Base-by-base conservation (phyloP, 176 grass and related monocot genomes). In the Cocos nucifera region DNA sequence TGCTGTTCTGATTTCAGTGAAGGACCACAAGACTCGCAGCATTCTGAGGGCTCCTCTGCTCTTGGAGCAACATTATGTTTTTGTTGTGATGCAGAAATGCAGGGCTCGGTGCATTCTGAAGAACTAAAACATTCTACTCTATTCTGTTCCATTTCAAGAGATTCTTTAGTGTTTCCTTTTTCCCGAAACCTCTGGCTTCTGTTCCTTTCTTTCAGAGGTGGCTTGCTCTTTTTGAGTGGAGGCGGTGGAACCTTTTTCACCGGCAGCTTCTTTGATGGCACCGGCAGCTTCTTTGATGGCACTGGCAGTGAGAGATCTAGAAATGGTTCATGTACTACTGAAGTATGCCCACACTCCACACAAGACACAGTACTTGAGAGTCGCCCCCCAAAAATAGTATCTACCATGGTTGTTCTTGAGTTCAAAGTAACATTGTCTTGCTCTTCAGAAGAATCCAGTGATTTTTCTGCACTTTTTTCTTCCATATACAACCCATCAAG, bases 281-380 rank as follows among this genome's bases (percentile, higher is more conserved):
- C 32, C 2, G 79, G 69, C 69, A 69, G 39, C 53, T 59, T 98
- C 82, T 71, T 89, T 62, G 93, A 77, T 70, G 93, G 93, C 69
- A 92, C 79, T 60, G 93, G 88, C 30, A 98, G 60, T 1, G 88
- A 98, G 57, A 98, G 82, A 80, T 92, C 88, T 52, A 98, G 81
- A 79, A 98, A 86, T 14, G 85, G 76, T 54, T 98, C 93, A 35
- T 88, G 84, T 54, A 88, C 83, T 65, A 89, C 63, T 24, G 93
- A 98, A 59, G 81, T 78, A 24, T 89, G 70, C 50, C 84, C 67
- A 54, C 93, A 98, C 66, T 88, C 93, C 22, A 61, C 63, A 73
- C 88, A 92, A 76, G 78, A 82, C 20, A 98, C 76, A n/a, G 79
- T 83, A 75, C 82, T 98, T 51, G 93, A 98, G n/a, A 98, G 67